Evolutionary conservation across 495 filamentous ascomycete genomes (phyloP).

Genomic region (Neurospora cerealis): DNA sequence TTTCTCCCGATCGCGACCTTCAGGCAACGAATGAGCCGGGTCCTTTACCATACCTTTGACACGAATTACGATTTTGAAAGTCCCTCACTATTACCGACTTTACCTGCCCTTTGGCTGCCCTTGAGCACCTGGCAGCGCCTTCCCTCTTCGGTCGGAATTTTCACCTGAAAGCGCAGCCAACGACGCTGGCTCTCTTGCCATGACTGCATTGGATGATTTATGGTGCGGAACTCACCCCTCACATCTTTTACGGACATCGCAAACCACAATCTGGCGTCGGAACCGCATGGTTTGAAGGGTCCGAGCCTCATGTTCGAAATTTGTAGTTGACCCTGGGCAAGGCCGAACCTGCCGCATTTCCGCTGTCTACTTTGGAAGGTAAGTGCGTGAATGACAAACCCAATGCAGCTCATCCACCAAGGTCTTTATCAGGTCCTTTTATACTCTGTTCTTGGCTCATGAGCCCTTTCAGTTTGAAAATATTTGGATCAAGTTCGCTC

Average conservation of each 20-base stretch:
- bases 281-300: background rate
- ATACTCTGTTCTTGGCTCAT: background rate
- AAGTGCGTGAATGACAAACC: background rate
- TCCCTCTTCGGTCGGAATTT: background rate
- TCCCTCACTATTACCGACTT: background rate
- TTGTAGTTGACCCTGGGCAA: background rate
- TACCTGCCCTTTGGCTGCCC: background rate
- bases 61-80: background rate
- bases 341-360: background rate
- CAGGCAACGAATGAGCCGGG: background rate
- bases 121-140: background rate
- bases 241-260: background rate
- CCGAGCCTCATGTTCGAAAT: background rate
- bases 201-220: background rate
- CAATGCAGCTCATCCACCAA: background rate
- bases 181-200: background rate
- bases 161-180: background rate
- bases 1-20: background rate
- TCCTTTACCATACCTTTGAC: background rate
- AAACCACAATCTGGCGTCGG: background rate
- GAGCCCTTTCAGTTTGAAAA: background rate
- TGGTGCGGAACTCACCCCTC: background rate
- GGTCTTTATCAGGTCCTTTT: background rate
- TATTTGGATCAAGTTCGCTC: background rate
- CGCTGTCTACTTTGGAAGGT: background rate